Conservation (phyloP, 257 asterid genomes). For the Rhazya stricta region DNA sequence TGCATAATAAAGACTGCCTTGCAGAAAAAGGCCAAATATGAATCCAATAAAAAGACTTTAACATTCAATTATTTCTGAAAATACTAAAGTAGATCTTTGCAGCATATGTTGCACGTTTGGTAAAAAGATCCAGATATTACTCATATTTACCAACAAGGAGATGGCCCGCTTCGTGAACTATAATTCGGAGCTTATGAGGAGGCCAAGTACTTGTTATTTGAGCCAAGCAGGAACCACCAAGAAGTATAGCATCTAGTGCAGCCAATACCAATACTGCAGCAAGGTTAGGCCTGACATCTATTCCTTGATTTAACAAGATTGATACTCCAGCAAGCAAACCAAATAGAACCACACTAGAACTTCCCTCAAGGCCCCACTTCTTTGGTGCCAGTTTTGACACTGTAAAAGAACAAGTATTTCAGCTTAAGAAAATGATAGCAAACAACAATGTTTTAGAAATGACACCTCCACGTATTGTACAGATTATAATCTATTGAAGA, state of each 20-base stretch:
- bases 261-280: conserved; percentile 69
- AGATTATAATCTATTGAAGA: background rate
- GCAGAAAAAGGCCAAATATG: background rate
- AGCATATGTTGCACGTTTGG: background rate
- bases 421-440: background rate
- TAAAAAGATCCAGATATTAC: background rate
- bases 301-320: conserved; percentile 70
- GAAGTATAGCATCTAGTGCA: conserved; percentile 64
- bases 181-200: conserved; percentile 82
- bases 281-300: conserved; percentile 83
- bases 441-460: background rate
- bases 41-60: background rate
- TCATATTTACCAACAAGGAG: conserved; percentile 73
- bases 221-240: conserved; percentile 91
- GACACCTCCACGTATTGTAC: background rate
- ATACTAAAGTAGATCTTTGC: background rate
- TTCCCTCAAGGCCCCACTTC: conserved; percentile 96
- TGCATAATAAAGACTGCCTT: background rate
- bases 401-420: conserved; percentile 27
- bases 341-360: conserved; percentile 59
- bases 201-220: conserved; percentile 95
- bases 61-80: background rate
- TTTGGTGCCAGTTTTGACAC: conserved; percentile 88
- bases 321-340: conserved; percentile 63
- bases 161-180: conserved; percentile 97